Conservation (phyloP, 371 early-diverging fungal genomes). For the Syncephalastrum racemosum region DNA sequence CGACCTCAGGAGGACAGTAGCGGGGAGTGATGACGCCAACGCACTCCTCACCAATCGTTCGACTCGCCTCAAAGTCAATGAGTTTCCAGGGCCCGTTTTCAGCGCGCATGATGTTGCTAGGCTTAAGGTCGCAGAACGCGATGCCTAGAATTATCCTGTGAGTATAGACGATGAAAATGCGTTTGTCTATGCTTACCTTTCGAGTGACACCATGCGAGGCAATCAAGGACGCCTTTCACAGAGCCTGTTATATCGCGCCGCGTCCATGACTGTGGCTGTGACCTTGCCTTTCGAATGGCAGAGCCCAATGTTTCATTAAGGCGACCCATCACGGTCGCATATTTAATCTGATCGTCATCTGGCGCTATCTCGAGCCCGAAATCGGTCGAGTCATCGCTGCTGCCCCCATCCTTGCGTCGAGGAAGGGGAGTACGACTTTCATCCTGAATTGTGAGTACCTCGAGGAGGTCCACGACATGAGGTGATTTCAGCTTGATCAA, state of each 20-base stretch:
- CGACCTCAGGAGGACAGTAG: slow-evolving; percentile 44
- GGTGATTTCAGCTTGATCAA: slow-evolving; percentile 39
- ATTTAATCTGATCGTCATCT: slow-evolving; percentile 32
- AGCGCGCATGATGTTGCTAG: slow-evolving; percentile 44
- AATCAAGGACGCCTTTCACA: slow-evolving; percentile 24
- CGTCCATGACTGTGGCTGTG: too few relatives aligned
- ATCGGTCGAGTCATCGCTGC: slow-evolving; percentile 1
- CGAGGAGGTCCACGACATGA: slow-evolving; percentile 40
- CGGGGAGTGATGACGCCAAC: slow-evolving; percentile 29
- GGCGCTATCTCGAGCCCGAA: slow-evolving; percentile 1
- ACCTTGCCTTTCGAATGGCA: slow-evolving; percentile 9
- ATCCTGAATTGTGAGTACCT: slow-evolving; percentile 46
- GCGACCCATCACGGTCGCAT: slow-evolving; percentile 41
- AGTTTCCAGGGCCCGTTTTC: slow-evolving; percentile 32
- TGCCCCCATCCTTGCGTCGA: not conserved
- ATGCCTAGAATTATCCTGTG: slow-evolving; percentile 25
- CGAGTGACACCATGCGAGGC: slow-evolving; percentile 41
- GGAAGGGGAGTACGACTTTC: slow-evolving; percentile 13
- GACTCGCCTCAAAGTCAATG: slow-evolving; percentile 50
- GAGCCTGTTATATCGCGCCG: too few relatives aligned
- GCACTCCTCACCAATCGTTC: slow-evolving; percentile 39
- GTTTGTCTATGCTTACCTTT: slow-evolving; percentile 11
- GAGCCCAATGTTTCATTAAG: slow-evolving; percentile 36
- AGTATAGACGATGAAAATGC: not conserved
- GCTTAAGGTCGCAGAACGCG: slow-evolving; percentile 34